Conservation (phyloP, 352 stramenopile genomes). For the Thalassiosira sp. region DNA sequence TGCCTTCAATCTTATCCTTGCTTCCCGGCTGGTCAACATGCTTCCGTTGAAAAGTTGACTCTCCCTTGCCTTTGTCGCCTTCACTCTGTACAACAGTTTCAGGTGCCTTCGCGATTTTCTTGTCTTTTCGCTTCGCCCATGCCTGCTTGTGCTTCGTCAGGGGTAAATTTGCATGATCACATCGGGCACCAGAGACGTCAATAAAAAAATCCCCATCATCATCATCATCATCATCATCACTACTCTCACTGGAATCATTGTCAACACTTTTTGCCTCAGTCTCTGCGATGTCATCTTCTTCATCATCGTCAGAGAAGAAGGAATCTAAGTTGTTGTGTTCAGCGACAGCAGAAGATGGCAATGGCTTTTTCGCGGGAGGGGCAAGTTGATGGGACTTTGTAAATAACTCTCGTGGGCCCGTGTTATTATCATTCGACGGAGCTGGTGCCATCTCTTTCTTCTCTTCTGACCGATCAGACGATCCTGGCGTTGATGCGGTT, state of each 20-base stretch:
- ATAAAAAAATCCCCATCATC: conserved; percentile 49
- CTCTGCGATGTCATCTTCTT: conserved; percentile 16
- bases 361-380: conserved; percentile 1
- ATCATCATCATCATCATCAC: conserved; percentile 23
- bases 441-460: background rate
- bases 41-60: background rate
- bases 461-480: background rate
- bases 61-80: background rate
- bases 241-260: conserved; percentile 27
- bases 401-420: conserved; percentile 17
- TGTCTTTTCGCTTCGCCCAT: conserved; percentile 4
- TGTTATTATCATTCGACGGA: conserved; percentile 7
- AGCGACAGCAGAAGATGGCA: background rate
- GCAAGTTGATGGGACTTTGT: conserved; percentile 7
- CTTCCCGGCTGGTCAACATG: background rate
- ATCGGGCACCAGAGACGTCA: conserved; percentile 31
- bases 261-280: background rate
- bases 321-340: conserved; percentile 40
- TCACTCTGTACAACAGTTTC: background rate
- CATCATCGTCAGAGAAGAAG: conserved; percentile 56
- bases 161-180: conserved; percentile 14
- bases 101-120: background rate
- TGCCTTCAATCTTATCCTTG: background rate
- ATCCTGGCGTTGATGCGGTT: too few species aligned
- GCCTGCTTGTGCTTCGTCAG: background rate